Base-by-base conservation (phyloP, 306 rosid species). In the Cicer cuneatum region DNA sequence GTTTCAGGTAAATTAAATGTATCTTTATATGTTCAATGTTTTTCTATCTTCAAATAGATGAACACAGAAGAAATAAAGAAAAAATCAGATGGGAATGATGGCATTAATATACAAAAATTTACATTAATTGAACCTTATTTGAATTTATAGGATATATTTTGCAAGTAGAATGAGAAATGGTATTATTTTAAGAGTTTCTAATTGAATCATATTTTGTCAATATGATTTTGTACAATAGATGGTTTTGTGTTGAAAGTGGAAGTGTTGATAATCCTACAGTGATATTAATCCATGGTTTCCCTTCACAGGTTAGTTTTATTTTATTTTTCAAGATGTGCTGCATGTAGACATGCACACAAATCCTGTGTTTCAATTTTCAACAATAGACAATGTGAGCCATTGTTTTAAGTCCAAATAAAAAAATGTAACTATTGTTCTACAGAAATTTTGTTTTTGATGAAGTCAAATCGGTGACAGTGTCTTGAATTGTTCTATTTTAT, bases 201-300 rank as follows among this genome's bases (percentile, higher is more conserved):
- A 86, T 79, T 83, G 73, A 88, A 80, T 72, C 51, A 57, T 77
- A 77, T 81, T 89, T 77, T 83, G 29, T 82, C 14, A 83, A 46
- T 77, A 72, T 87, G 86, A 74, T 84, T 92, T 88, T 86, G 86
- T 83, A 73, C 80, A 58, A 85, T 92, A 90, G 98, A 89, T 90
- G 98, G 98, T 93, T 93, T 74, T 90, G 91, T 87, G 92, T 93
- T 75, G 91, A 93, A 81, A 62, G 85, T 5, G 98, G 97, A 83
- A 90, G 86, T 61, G 85, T 83, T 74, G 95, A 81, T 80, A 90
- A 87, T 68, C 93, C 93, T 72, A 21, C 93, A 45, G 93, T 93
- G 81, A 73, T 93, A 86, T 67, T 93, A 64, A 76, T 93, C 80
- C 98, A 93, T 21, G 98, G 98, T 83, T 89, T 93, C 69, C 98